Base-by-base conservation (phyloP, 164 flowering plant species). In the Warburgia ugandensis region DNA sequence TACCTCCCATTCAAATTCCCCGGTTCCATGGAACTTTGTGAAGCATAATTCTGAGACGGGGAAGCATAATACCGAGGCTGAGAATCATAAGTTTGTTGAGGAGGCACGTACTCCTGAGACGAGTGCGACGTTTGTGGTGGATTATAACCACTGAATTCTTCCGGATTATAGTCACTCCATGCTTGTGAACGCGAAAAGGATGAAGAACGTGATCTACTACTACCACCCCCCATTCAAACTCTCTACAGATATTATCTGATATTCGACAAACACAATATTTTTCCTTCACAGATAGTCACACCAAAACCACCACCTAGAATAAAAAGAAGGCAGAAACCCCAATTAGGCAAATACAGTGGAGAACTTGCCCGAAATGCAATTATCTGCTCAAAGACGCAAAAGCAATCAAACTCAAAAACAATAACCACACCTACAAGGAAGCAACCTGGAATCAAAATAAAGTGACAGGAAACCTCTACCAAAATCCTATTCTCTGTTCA, bases 1-100 rank as follows among this genome's bases (percentile, higher is more conserved):
- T 64, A 87, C 66, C 76, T 79, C 54, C 40, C 25, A 17, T 35
- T 13, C 43, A 51, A 20, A 29, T 48, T 23, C 27, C 27, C 29
- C 48, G 4, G 48, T 26, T 23, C 37, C 10, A 10, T 33, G 14
- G 13, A 11, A 4, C 38, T 31, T 11, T n/a, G 37, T 9, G 37
- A 17, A 9, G 12, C 29, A 19, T 30, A 48, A 29, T 9, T 48
- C 28, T 31, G 38, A 20, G 39, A 23, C 13, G 29, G 17, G 2
- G 47, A 43, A 22, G 22, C 12, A 7, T 25, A 27, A 43, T 43
- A 8, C 13, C 26, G 25, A 17, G 27, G 13, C 6, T 10, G 37
- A 4, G 14, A 31, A 38, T 17, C 16, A 31, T 48, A 30, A 9
- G n/a, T 31, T 12, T 13, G 16, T 13, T 25, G 1, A 5, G 52